These are phyloP conservation scores for Hypocrella siamensis DNA, from an alignment of 2,329 filamentous ascomycete species.

Conservation along the genomic window DNA sequence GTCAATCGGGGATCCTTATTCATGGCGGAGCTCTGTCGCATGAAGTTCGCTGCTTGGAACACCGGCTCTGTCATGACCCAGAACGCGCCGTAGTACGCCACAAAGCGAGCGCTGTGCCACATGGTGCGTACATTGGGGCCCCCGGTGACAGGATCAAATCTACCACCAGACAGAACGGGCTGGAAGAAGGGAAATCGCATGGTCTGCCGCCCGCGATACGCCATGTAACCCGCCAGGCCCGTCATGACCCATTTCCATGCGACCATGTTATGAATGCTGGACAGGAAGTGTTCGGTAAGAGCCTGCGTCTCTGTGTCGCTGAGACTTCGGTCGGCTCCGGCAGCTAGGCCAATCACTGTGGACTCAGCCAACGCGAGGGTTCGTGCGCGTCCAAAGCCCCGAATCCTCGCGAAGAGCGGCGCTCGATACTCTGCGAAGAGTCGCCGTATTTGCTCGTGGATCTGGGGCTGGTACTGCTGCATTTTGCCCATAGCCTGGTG, in stretches of 20 bases:
- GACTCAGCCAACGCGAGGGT: constrained; percentile 14
- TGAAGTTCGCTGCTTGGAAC: constrained; percentile 14
- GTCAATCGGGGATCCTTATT: constrained; percentile 14
- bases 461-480: constrained; percentile 13
- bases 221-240: constrained; percentile 9
- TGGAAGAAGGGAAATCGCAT: constrained; percentile 25
- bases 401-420: constrained; percentile 15
- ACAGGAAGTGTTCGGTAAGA: constrained; percentile 17
- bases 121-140: constrained; percentile 10
- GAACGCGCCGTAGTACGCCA: constrained; percentile 14
- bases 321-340: constrained; percentile 14
- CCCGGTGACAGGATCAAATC: constrained; percentile 15
- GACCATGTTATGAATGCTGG: constrained; percentile 15
- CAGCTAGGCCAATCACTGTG: constrained; percentile 12
- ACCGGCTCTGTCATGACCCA: constrained; percentile 13
- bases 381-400: constrained; percentile 12
- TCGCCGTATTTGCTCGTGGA: constrained; percentile 16
- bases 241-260: constrained; percentile 13
- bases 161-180: constrained; percentile 12
- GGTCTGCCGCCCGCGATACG: constrained; percentile 13
- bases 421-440: constrained; percentile 16
- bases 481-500: constrained; percentile 12
- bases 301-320: constrained; percentile 20
- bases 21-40: constrained; percentile 9
- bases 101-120: constrained; percentile 23